Conservation (phyloP, 805 yeast species). For the Dipodascus geniculatus region DNA sequence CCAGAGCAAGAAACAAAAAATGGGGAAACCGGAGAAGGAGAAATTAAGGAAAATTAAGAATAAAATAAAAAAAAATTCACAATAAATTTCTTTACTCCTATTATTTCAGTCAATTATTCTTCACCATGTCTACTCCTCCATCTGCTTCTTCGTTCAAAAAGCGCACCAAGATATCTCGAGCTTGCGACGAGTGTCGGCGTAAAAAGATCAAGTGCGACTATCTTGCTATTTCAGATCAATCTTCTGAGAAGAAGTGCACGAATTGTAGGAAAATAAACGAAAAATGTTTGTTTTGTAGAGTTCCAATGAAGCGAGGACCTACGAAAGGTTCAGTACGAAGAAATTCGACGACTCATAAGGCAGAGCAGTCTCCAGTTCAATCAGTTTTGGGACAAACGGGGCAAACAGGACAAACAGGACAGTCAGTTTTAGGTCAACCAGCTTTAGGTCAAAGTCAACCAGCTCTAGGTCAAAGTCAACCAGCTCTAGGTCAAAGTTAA, state of each 20-base stretch:
- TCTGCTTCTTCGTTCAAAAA: conserved; percentile 31
- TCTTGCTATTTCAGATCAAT: conserved; percentile 3
- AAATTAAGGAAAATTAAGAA: no score
- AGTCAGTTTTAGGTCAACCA: no score
- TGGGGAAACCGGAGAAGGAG: no score
- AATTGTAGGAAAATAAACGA: conserved; percentile 42
- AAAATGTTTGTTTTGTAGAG: conserved; percentile 41
- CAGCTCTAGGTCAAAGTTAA: no score
- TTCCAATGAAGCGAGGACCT: conserved; percentile 54
- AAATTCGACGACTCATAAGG: no score
- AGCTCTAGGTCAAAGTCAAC: no score
- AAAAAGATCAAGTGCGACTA: neutral
- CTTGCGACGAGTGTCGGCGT: conserved; percentile 36
- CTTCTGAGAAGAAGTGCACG: conserved; percentile 26
- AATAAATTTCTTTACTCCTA: no score
- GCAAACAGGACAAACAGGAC: neutral
- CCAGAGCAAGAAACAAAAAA: no score
- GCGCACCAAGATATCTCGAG: conserved; percentile 44
- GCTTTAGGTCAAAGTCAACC: no score
- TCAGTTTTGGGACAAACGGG: neutral
- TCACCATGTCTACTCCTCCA: neutral
- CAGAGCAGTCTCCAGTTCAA: no score
- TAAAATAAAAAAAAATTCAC: no score
- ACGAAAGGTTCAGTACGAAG: conserved; percentile 34
- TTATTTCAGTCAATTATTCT: neutral